These are phyloP conservation scores for Asterophora parasitica DNA, from an alignment of 768 basidiomycete genomes.

Conservation along the genomic window DNA sequence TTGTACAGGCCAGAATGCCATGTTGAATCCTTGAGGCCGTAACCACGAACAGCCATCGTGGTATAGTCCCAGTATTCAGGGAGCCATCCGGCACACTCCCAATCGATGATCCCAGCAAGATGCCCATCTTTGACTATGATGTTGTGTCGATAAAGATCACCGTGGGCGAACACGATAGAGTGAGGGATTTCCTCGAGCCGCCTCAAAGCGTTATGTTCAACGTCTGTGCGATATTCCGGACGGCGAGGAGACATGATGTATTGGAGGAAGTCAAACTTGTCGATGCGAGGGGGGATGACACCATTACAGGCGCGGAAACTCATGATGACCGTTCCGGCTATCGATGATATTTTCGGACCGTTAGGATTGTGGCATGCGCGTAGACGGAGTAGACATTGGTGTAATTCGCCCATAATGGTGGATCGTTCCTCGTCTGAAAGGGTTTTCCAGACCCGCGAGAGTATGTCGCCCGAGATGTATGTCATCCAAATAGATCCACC, in stretches of 20 bases:
- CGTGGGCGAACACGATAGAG: conserved; percentile 6
- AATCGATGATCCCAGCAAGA: conserved; percentile 13
- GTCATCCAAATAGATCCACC: conserved; percentile 9
- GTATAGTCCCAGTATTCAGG: conserved; percentile 20
- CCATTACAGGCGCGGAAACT: neutral
- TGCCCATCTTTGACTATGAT: conserved; percentile 8
- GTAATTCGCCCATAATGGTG: conserved; percentile 1
- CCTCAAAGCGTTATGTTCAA: neutral
- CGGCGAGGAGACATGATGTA: neutral
- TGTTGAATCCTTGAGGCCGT: neutral
- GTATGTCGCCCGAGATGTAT: neutral
- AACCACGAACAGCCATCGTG: conserved; percentile 1
- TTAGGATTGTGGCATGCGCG: conserved; percentile 6
- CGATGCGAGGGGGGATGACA: neutral
- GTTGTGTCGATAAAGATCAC: conserved; percentile 9
- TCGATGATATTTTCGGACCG: conserved; percentile 4
- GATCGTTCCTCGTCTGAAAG: neutral
- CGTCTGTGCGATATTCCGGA: neutral
- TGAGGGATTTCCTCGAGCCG: conserved; percentile 1
- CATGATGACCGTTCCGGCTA: conserved; percentile 1
- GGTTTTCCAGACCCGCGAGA: neutral
- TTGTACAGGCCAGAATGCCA: conserved; percentile 3
- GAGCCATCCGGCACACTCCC: conserved; percentile 20
- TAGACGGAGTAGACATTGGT: conserved; percentile 2
- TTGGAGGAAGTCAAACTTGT: conserved; percentile 5